Evolutionary conservation across 345 rosid genomes (phyloP).

Genomic region (Eucalyptus pauciflora): DNA sequence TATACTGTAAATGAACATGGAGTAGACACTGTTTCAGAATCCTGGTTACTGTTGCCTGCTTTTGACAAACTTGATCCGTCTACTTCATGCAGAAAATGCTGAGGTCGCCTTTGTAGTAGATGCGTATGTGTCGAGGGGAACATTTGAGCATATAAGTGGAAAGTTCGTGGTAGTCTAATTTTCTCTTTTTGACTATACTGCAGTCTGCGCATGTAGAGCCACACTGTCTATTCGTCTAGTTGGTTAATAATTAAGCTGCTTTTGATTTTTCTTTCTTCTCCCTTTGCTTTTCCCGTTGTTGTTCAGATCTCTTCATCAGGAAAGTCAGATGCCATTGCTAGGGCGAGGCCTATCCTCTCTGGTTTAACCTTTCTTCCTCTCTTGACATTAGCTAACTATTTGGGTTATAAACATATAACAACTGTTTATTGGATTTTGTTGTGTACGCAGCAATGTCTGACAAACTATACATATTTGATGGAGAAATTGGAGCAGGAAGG

Average conservation of each 20-base stretch:
- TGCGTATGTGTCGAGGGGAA: constrained; percentile 54
- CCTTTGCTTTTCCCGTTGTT: neutral
- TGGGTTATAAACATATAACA: neutral
- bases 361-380: constrained; percentile 23
- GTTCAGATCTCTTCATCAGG: constrained; percentile 70
- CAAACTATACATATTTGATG: constrained; percentile 57
- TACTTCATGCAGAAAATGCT: constrained; percentile 33
- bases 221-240: neutral
- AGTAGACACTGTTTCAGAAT: neutral
- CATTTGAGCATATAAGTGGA: constrained; percentile 43
- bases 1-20: neutral
- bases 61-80: neutral
- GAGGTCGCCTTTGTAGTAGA: constrained; percentile 33
- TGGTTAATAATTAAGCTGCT: neutral
- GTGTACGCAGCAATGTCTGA: constrained; percentile 60
- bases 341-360: constrained; percentile 61
- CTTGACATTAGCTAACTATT: neutral
- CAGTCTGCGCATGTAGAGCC: neutral
- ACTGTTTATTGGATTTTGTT: neutral
- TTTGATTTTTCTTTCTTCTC: neutral
- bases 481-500: constrained; percentile 85
- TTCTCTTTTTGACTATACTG: neutral
- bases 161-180: constrained; percentile 41
- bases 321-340: constrained; percentile 52
- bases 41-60: neutral